Conservation (phyloP, 129 eudicot genomes). For the Pittosporum tobira region DNA sequence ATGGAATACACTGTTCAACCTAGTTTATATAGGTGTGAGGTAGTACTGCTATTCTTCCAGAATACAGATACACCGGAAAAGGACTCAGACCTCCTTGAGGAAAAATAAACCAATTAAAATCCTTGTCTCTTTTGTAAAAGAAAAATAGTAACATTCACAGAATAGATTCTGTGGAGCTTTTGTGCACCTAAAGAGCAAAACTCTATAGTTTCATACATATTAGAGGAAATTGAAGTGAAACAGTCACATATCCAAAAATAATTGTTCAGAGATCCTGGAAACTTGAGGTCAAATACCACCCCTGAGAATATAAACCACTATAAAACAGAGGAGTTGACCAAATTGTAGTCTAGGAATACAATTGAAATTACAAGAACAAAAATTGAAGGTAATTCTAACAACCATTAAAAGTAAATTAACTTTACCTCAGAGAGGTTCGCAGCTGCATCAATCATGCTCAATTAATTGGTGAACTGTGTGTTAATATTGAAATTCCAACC, state of each 20-base stretch:
- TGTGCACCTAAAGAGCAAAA: neutral
- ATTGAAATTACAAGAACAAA: neutral
- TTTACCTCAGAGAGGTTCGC: neutral
- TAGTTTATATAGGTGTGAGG: no score
- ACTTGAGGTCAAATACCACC: neutral
- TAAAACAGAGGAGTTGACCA: no score
- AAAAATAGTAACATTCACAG: neutral
- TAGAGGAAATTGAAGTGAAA: neutral
- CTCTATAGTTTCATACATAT: no score
- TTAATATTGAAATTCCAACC: slow-evolving; percentile 41
- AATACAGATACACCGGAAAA: no score
- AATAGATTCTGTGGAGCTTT: neutral
- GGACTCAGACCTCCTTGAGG: no score
- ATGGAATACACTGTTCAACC: neutral
- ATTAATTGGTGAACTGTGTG: slow-evolving; percentile 20
- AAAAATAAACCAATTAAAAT: neutral
- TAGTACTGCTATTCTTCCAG: no score
- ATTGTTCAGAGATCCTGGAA: neutral
- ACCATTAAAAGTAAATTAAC: neutral
- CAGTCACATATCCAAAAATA: neutral
- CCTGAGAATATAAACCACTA: neutral
- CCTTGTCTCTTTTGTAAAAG: neutral
- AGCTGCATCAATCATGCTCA: neutral
- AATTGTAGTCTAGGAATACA: neutral
- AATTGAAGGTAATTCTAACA: neutral